Conservation (phyloP, 2,329 filamentous ascomycete genomes). For the Gremmenia infestans region DNA sequence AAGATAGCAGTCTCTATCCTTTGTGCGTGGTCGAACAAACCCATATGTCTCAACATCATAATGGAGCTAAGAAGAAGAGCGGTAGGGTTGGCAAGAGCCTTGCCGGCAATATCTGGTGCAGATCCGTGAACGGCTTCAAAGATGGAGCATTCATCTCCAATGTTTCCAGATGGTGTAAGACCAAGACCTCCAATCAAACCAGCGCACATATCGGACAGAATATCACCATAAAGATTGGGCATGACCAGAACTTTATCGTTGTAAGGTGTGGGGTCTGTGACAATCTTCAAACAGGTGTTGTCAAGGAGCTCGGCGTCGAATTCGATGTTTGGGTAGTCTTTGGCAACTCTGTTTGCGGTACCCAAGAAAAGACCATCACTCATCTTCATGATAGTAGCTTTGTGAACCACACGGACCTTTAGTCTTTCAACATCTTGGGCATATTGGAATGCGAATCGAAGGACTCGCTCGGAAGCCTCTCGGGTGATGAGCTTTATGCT, state of each 20-base stretch:
- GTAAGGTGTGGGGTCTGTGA: constrained; percentile 92
- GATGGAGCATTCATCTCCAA: constrained; percentile 98
- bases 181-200: constrained; percentile 97
- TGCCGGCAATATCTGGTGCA: constrained; percentile 92
- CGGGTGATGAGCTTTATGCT: constrained; percentile 99
- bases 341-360: constrained; percentile 77
- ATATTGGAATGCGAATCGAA: constrained; percentile 98
- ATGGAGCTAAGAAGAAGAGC: constrained; percentile 92
- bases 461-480: constrained; percentile 89
- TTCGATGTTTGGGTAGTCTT: constrained; percentile 93
- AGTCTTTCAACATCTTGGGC: constrained; percentile 87
- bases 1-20: constrained; percentile 95
- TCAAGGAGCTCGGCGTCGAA: constrained; percentile 98
- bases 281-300: constrained; percentile 99
- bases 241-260: constrained; percentile 98
- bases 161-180: constrained; percentile 96
- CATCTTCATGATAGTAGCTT: constrained; percentile 99
- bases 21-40: constrained; percentile 74
- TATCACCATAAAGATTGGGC: constrained; percentile 99
- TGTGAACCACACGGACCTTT: constrained; percentile 98
- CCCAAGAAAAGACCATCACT: constrained; percentile 96
- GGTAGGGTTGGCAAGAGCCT: constrained; percentile 94
- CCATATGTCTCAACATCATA: constrained; percentile 99
- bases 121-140: constrained; percentile 99
- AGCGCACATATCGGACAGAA: constrained; percentile 98